Conservation (phyloP, 202 grass and related monocot genomes). For the Zizania palustris region DNA sequence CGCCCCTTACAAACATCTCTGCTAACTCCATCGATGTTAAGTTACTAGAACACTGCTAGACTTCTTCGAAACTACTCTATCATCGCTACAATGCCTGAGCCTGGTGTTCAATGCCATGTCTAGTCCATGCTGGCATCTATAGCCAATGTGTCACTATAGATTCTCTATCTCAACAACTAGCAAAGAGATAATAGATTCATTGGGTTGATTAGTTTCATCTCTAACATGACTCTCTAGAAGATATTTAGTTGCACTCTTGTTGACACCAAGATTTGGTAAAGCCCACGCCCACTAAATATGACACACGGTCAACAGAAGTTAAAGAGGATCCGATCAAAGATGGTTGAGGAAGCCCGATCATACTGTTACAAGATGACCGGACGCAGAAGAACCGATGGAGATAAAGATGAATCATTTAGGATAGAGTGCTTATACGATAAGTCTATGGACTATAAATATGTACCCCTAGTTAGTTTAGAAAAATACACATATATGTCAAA, state of each 20-base stretch:
- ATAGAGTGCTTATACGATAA: too few relatives aligned
- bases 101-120: conserved; percentile 58
- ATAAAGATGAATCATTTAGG: too few relatives aligned
- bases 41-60: conserved; percentile 54
- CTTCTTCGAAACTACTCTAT: conserved; percentile 53
- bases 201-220: conserved; percentile 58
- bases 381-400: too few relatives aligned
- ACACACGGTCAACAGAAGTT: too few relatives aligned
- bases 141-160: conserved; percentile 27
- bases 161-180: conserved; percentile 86
- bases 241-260: conserved; percentile 85
- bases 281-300: too few relatives aligned
- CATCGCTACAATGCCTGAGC: conserved; percentile 39
- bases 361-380: too few relatives aligned
- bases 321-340: too few relatives aligned
- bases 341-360: too few relatives aligned
- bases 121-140: conserved; percentile 59
- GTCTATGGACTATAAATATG: too few relatives aligned
- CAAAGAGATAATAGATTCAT: not conserved
- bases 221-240: conserved; percentile 51
- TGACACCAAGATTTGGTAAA: too few relatives aligned
- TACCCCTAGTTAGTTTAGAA: too few relatives aligned
- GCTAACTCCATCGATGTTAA: conserved; percentile 60
- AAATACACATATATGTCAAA: too few relatives aligned
- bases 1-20: conserved; percentile 68